Conservation (phyloP, 768 basidiomycete species). For the Russula brevipes region DNA sequence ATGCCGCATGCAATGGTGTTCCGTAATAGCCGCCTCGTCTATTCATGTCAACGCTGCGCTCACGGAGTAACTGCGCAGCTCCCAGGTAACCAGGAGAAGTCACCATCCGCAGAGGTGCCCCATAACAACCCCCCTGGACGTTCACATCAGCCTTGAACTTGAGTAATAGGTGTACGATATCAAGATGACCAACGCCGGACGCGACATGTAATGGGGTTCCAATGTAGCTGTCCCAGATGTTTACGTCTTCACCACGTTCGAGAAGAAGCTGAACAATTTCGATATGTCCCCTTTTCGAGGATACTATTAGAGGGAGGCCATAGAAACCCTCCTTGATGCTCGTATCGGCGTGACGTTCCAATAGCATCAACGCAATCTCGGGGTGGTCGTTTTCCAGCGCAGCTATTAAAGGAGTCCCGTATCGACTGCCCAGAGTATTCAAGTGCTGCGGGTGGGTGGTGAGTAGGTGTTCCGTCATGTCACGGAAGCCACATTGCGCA, state of each 20-base stretch:
- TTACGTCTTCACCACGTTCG: constrained; percentile 2
- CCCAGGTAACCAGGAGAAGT: not conserved
- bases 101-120: not conserved
- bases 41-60: constrained; percentile 4
- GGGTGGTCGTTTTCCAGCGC: constrained; percentile 9
- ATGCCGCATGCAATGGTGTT: constrained; percentile 12
- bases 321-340: constrained; percentile 5
- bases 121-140: constrained; percentile 12
- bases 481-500: constrained; percentile 3
- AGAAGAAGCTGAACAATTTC: constrained; percentile 9
- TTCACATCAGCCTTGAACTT: constrained; percentile 4
- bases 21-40: constrained; percentile 6
- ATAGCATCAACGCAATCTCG: constrained; percentile 8
- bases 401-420: constrained; percentile 11
- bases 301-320: constrained; percentile 4
- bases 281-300: constrained; percentile 7
- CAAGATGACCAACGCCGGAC: constrained; percentile 3
- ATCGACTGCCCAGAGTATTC: constrained; percentile 8
- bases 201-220: constrained; percentile 14
- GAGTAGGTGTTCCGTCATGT: not conserved
- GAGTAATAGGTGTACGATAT: constrained; percentile 1
- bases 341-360: not conserved
- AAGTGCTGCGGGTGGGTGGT: constrained; percentile 2
- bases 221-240: constrained; percentile 8
- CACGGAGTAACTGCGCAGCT: constrained; percentile 4